Percentiles rank a stretch among this genome's conserved stretches.
These are phyloP conservation scores for Carex arenaria DNA, from an alignment of 202 grass and related monocot species.

Conservation along the genomic window DNA sequence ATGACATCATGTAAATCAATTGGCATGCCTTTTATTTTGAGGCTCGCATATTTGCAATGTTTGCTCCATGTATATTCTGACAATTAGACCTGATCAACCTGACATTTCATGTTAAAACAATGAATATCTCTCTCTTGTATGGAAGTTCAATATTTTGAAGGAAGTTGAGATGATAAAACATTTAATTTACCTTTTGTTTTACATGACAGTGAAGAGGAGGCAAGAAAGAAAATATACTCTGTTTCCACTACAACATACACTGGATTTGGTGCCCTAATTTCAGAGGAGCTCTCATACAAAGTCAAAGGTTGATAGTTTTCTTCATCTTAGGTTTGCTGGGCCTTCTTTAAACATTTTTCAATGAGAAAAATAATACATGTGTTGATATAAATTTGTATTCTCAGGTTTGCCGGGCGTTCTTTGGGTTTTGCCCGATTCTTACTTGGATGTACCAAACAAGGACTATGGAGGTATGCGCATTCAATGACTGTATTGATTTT, in stretches of 20 bases:
- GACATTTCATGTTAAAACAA: background rate
- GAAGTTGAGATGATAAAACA: background rate
- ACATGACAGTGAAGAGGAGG: slow-evolving; percentile 72
- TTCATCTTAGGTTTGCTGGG: background rate
- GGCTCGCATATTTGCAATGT: background rate
- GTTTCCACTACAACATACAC: slow-evolving; percentile 92
- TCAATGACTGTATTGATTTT: background rate
- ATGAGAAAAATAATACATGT: slow-evolving; percentile 7
- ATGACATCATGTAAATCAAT: background rate
- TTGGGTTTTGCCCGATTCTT: slow-evolving; percentile 98
- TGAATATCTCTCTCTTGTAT: background rate
- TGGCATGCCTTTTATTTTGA: background rate
- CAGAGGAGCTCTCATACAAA: slow-evolving; percentile 93
- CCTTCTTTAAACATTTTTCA: background rate
- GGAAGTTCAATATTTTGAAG: background rate
- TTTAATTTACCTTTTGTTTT: slow-evolving; percentile 9
- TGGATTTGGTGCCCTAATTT: slow-evolving; percentile 90
- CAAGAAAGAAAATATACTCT: slow-evolving; percentile 94
- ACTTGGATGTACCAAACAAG: slow-evolving; percentile 97
- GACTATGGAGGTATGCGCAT: slow-evolving; percentile 79
- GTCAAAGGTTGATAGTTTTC: slow-evolving; percentile 69
- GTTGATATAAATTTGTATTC: slow-evolving; percentile 14
- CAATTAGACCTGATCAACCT: background rate
- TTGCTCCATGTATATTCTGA: background rate
- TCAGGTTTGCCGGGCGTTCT: slow-evolving; percentile 90